phyloP scores from a whole-genome alignment of 768 basidiomycete species.

The Vararia minispora region DNA sequence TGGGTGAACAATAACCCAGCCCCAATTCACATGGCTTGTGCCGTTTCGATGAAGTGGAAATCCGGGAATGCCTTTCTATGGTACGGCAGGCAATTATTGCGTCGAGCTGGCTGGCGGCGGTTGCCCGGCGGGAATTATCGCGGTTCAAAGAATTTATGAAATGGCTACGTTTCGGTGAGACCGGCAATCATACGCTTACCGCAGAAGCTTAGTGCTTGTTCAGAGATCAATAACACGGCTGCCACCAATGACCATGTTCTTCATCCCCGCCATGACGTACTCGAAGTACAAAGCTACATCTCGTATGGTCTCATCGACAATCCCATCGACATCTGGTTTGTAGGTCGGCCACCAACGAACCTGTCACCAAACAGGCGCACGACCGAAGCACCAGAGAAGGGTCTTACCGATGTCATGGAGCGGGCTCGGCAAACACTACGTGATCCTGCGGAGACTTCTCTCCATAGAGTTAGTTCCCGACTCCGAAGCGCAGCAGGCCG shows the following conservation, averaged over 20 bases:
- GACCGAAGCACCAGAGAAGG: too few relatives aligned
- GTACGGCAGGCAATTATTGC: slow-evolving; percentile 48
- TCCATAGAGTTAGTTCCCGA: too few relatives aligned
- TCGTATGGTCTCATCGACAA: slow-evolving; percentile 58
- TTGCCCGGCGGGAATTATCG: slow-evolving; percentile 54
- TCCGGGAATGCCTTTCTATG: slow-evolving; percentile 41
- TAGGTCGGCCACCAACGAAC: too few relatives aligned
- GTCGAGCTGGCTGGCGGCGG: slow-evolving; percentile 56
- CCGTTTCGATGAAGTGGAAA: slow-evolving; percentile 37
- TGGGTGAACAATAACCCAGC: slow-evolving; percentile 25
- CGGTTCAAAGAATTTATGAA: slow-evolving; percentile 72
- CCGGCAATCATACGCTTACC: slow-evolving; percentile 1
- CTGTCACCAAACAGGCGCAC: too few relatives aligned
- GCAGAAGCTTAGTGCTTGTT: slow-evolving; percentile 3
- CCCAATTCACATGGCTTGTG: slow-evolving; percentile 42
- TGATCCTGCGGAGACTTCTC: slow-evolving; percentile 33
- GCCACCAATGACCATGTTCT: slow-evolving; percentile 35
- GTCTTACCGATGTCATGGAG: slow-evolving; percentile 32
- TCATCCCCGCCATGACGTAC: slow-evolving; percentile 53
- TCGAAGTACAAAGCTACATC: slow-evolving; percentile 76
- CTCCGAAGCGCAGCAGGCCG: neutral
- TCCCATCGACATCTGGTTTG: slow-evolving; percentile 72
- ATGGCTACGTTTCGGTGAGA: slow-evolving; percentile 67
- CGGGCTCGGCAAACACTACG: slow-evolving; percentile 37
- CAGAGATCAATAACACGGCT: slow-evolving; percentile 38